A percentile compares a stretch with the other conserved stretches of the same genome.
Conservation (phyloP, 2,329 filamentous ascomycete genomes). For the Apiospora saccharicola region DNA sequence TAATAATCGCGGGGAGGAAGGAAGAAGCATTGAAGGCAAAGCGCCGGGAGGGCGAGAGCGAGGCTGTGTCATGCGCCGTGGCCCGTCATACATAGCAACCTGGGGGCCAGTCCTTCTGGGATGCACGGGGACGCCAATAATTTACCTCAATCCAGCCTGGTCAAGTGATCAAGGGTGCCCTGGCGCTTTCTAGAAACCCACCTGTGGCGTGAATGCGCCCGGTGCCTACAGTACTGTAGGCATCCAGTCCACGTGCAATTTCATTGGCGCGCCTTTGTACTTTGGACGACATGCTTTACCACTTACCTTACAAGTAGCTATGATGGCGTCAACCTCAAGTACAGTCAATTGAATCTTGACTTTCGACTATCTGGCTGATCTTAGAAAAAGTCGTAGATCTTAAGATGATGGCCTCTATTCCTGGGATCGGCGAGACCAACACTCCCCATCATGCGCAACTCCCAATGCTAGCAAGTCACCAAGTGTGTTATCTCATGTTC, state of each 20-base stretch:
- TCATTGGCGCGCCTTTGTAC: not conserved
- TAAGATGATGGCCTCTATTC: not conserved
- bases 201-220: not conserved
- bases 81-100: not conserved
- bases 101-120: not conserved
- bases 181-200: not conserved
- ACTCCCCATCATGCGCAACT: not conserved
- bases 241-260: not conserved
- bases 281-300: not conserved
- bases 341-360: not conserved
- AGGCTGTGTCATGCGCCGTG: slow-evolving; percentile 17
- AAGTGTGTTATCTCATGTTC: not conserved
- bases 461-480: not conserved
- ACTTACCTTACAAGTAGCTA: not conserved
- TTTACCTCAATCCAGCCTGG: slow-evolving; percentile 1
- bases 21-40: not conserved
- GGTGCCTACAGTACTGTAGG: not conserved
- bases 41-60: not conserved
- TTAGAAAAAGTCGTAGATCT: not conserved
- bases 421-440: not conserved
- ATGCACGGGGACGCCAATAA: not conserved
- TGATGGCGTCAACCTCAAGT: not conserved
- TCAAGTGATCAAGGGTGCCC: not conserved
- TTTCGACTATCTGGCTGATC: not conserved
- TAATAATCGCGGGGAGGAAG: slow-evolving; percentile 3